Conservation (phyloP, 129 eudicot genomes). For the Artemisia argyi region DNA sequence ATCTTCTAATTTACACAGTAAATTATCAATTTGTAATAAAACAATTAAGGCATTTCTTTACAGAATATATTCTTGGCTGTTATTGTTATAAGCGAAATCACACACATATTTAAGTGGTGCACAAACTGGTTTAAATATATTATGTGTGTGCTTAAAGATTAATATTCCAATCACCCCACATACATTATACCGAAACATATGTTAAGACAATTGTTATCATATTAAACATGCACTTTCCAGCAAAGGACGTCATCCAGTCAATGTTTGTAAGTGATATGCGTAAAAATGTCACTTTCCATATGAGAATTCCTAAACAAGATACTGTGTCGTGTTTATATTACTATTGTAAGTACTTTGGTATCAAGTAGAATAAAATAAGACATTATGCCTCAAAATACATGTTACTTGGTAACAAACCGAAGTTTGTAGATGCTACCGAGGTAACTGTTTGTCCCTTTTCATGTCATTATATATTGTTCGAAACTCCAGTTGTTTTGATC, state of each 20-base stretch:
- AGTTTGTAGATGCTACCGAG: slow-evolving; percentile 41
- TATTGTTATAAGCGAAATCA: too few relatives aligned
- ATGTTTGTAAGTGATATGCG: slow-evolving; percentile 18
- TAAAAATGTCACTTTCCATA: slow-evolving; percentile 11
- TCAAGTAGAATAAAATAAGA: slow-evolving; percentile 15
- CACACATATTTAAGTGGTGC: too few relatives aligned
- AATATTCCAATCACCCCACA: too few relatives aligned
- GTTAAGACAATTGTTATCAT: not conserved
- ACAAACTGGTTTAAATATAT: too few relatives aligned
- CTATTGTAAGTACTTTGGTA: slow-evolving; percentile 8
- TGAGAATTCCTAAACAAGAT: slow-evolving; percentile 14
- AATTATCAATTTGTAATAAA: too few relatives aligned
- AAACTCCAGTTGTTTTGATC: slow-evolving; percentile 23
- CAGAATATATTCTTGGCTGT: too few relatives aligned
- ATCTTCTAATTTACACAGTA: too few relatives aligned
- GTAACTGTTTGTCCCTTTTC: slow-evolving; percentile 31
- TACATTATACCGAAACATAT: not conserved
- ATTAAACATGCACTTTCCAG: not conserved
- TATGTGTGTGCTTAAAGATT: too few relatives aligned
- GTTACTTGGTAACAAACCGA: slow-evolving; percentile 8
- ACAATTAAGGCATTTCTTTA: too few relatives aligned
- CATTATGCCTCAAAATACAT: slow-evolving; percentile 25
- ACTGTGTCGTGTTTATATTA: slow-evolving; percentile 24
- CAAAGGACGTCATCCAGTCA: slow-evolving; percentile 16
- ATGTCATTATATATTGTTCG: slow-evolving; percentile 32